Evolutionary conservation across 371 early-diverging fungal species (phyloP), one percentile per base, ranked within the genome.

Genomic region (Mortierella sp.): DNA sequence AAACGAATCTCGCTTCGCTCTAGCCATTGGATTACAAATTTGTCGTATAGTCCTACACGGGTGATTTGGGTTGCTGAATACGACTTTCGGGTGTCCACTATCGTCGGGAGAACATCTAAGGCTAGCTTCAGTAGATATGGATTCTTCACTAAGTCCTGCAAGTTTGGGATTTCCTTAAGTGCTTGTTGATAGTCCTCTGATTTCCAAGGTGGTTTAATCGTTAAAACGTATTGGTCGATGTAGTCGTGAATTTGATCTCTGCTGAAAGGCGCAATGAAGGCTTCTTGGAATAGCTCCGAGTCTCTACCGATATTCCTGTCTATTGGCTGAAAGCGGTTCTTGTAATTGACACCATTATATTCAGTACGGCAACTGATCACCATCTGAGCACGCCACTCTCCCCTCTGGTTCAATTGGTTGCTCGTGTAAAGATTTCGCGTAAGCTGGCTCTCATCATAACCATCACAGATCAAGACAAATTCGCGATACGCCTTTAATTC

Each of bases 301-400:
- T 16, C 15, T 21, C 9, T n/a, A 36, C 36, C 3, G 41, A 33
- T 9, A 33, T 55, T 59, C 36, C 36, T 36, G 36, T 36, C 36
- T 6, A 6, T 36, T 36, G 36, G 36, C 6, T 36, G 36, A 36
- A 47, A 47, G 47, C 47, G 47, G 11, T 47, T 19, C 19, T 19
- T 47, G 47, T 47, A 47, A 47, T 47, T 19, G 47, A 47, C 19
- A 16, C 47, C 47, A 10, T 47, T 47, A 47, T 58, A 71, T 16
- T 64, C 60, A 50, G 59, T 64, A 19, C 72, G 65, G 43, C 72
- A 65, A 38, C 65, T 71, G 47, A 71, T 52, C 38, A 36, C 36
- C 36, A 36, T 36, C 36, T 36, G 36, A 36, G 36, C 36, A 6
- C 36, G 36, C 36, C 36, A 71, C 52, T 52, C 50, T n/a, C 60